Evolutionary conservation across 352 stramenopile species (phyloP).

Genomic region (Elongisporangium undulatum): DNA sequence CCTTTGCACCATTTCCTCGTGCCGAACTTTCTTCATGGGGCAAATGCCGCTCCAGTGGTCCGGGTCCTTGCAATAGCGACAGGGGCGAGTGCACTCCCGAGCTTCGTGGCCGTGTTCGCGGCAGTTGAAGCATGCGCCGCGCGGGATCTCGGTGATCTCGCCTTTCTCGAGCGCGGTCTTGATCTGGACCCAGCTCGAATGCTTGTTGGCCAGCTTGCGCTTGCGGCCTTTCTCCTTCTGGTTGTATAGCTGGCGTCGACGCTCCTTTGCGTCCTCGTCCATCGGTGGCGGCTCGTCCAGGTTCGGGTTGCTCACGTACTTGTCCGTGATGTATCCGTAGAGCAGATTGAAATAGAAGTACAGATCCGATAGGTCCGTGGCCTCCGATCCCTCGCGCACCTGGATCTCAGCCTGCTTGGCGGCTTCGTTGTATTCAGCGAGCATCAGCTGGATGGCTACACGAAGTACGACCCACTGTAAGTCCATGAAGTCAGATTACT

Average conservation of each 20-base stretch:
- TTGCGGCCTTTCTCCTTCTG: constrained; percentile 78
- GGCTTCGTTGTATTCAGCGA: constrained; percentile 64
- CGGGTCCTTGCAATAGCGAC: constrained; percentile 72
- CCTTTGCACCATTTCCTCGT: constrained; percentile 46
- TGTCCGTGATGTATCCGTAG: constrained; percentile 55
- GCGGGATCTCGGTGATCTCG: constrained; percentile 41
- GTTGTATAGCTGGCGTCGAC: constrained; percentile 58
- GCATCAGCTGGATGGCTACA: constrained; percentile 78
- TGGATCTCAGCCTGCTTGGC: constrained; percentile 24
- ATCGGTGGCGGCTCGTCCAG: constrained; percentile 66
- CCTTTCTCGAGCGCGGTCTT: constrained; percentile 37
- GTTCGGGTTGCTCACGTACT: constrained; percentile 51
- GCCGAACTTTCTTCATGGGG: constrained; percentile 53
- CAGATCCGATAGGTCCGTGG: constrained; percentile 48
- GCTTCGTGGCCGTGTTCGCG: constrained; percentile 76
- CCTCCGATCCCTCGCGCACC: constrained; percentile 24
- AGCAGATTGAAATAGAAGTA: constrained; percentile 85
- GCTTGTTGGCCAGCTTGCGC: constrained; percentile 67
- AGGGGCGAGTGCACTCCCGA: constrained; percentile 67
- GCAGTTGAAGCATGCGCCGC: constrained; percentile 83
- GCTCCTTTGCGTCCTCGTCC: constrained; percentile 77
- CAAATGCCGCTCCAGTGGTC: constrained; percentile 77
- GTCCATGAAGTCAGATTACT: neutral
- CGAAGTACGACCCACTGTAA: constrained; percentile 1
- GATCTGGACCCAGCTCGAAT: constrained; percentile 49